Evolutionary conservation across 768 basidiomycete genomes (phyloP).

Genomic region (Termitomyces sp.): DNA sequence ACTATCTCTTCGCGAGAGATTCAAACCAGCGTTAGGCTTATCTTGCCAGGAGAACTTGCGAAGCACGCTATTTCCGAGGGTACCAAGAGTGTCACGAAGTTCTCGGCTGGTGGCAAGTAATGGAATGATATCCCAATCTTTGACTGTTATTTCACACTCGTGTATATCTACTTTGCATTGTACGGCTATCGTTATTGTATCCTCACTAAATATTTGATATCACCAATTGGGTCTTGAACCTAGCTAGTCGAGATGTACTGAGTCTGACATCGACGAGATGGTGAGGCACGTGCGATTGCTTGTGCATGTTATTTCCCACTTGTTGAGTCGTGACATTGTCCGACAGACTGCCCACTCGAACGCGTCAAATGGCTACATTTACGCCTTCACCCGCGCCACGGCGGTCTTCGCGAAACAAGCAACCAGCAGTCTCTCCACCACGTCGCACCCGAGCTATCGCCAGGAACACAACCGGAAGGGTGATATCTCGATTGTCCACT

Average conservation of each 20-base stretch:
- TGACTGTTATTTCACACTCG: not conserved
- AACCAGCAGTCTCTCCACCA: slow-evolving; percentile 26
- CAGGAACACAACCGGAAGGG: slow-evolving; percentile 20
- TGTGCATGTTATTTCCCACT: slow-evolving; percentile 4
- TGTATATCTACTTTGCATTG: slow-evolving; percentile 11
- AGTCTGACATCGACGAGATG: too few relatives aligned
- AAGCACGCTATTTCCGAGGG: slow-evolving; percentile 91
- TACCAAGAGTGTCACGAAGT: slow-evolving; percentile 30
- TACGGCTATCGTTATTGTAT: slow-evolving; percentile 15
- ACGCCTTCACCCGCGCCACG: slow-evolving; percentile 58
- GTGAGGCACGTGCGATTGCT: not conserved
- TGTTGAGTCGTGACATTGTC: not conserved
- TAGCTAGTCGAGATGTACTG: too few relatives aligned
- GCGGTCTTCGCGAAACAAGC: slow-evolving; percentile 39
- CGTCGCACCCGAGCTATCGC: slow-evolving; percentile 17
- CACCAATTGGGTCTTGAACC: too few relatives aligned
- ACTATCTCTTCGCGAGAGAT: slow-evolving; percentile 92
- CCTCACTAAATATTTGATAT: slow-evolving; percentile 6
- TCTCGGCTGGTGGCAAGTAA: slow-evolving; percentile 50
- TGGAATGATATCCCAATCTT: not conserved
- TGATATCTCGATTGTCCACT: slow-evolving; percentile 40
- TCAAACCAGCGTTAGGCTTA: slow-evolving; percentile 79
- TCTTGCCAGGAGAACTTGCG: slow-evolving; percentile 81
- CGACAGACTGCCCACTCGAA: not conserved
- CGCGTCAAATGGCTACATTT: slow-evolving; percentile 52